Conservation (phyloP, 2,329 filamentous ascomycete genomes). For the Paecilomyces formosus region DNA sequence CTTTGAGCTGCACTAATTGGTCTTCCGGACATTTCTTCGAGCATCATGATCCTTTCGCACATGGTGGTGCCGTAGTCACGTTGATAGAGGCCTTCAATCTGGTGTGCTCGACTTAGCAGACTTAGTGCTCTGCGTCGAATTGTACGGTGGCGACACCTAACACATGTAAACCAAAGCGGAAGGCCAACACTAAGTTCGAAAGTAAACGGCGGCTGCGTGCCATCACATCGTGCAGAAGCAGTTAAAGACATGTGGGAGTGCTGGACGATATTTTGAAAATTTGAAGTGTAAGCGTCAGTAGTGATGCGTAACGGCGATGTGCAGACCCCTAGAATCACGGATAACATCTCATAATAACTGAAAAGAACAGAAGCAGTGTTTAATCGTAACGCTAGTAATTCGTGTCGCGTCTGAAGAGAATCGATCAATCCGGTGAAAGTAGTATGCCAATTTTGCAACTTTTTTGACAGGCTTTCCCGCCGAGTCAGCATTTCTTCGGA, state of each 20-base stretch:
- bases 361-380: conserved; percentile 14
- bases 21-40: conserved; percentile 20
- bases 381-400: conserved; percentile 8
- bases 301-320: conserved; percentile 11
- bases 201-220: conserved; percentile 21
- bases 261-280: neutral
- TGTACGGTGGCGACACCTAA: conserved; percentile 23
- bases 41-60: conserved; percentile 17
- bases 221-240: conserved; percentile 11
- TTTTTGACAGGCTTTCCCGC: conserved; percentile 8
- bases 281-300: conserved; percentile 15
- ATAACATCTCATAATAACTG: conserved; percentile 16
- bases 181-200: conserved; percentile 23
- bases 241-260: conserved; percentile 7
- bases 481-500: conserved; percentile 10
- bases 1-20: neutral
- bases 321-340: conserved; percentile 15
- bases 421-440: conserved; percentile 14
- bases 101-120: conserved; percentile 17
- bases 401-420: neutral
- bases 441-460: conserved; percentile 15
- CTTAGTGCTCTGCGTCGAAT: conserved; percentile 21
- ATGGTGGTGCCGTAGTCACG: conserved; percentile 9
- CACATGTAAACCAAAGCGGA: conserved; percentile 23
- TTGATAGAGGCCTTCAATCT: conserved; percentile 21